A percentile compares a stretch with the other conserved stretches of the same genome.
Evolutionary conservation across 495 filamentous ascomycete genomes (phyloP).

Genomic region (Xylaria castorea): DNA sequence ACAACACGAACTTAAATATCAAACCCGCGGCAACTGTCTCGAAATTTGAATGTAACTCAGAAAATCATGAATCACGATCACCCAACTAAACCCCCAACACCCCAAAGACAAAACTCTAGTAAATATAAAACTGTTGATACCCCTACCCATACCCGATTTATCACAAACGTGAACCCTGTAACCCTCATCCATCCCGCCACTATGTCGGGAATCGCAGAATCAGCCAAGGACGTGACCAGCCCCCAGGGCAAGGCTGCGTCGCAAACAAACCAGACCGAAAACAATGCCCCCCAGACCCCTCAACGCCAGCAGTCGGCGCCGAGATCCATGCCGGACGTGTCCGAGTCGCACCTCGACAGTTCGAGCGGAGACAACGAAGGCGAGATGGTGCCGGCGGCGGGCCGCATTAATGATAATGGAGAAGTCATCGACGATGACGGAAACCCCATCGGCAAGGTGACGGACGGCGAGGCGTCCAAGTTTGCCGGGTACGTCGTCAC

Average conservation of each 20-base stretch:
- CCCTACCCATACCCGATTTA: conserved; percentile 20
- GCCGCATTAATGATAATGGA: conserved; percentile 42
- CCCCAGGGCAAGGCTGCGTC: conserved; percentile 29
- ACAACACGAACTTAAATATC: conserved; percentile 18
- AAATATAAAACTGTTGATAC: conserved; percentile 31
- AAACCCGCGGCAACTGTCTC: not conserved
- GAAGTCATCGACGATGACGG: conserved; percentile 58
- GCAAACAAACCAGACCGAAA: conserved; percentile 17
- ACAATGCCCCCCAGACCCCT: not conserved
- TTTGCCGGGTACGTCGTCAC: conserved; percentile 63
- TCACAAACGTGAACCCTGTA: conserved; percentile 34
- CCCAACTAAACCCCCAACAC: conserved; percentile 17
- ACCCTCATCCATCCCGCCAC: conserved; percentile 37
- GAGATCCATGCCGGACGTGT: conserved; percentile 36
- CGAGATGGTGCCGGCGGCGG: conserved; percentile 41
- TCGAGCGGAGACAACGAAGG: conserved; percentile 38
- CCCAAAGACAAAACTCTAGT: conserved; percentile 18
- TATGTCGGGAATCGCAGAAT: conserved; percentile 39
- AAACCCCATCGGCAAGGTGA: conserved; percentile 63
- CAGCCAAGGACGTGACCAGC: conserved; percentile 29
- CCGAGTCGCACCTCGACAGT: conserved; percentile 29
- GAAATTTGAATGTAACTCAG: conserved; percentile 1
- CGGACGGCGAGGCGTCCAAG: conserved; percentile 65
- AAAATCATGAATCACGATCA: conserved; percentile 20
- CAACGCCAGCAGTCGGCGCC: conserved; percentile 30